Base-by-base conservation (phyloP, 805 yeast species). In the Pichia insulana region DNA sequence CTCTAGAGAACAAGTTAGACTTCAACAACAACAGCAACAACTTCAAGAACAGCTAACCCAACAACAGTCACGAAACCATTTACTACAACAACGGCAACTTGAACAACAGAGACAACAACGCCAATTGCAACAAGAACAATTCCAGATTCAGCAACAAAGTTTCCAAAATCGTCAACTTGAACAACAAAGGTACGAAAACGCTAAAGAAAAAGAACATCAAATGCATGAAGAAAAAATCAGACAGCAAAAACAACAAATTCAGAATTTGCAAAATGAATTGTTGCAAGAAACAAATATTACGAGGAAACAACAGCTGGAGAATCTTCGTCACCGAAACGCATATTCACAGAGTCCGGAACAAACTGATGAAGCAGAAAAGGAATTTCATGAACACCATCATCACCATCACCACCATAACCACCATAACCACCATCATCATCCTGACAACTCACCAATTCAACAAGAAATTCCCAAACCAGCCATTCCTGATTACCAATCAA, bases 401-500 rank as follows among this genome's bases (percentile, higher is more conserved):
- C 25, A 22, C 8, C 25, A 22, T 22, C 25, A n/a, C 13, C 9
- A 7, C 18, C 43, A 12, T 7, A 39, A 27, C 30, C 37, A 26
- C 32, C 42, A 32, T 31, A 30, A 20, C 17, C 30, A 19, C 16
- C 43, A 35, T 22, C 40, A 19, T 34, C 28, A 39, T 10, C 34
- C 20, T 28, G 32, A 40, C 3, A 39, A 37, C 15, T 30, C 25
- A 9, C 19, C 10, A n/a, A 17, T 15, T 10, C 32, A 34, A 28
- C 31, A 11, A 15, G 33, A 18, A 26, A 10, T 19, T 18, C 22
- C 25, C n/a, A 36, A 37, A 16, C 20, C 7, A 16, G 28, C 31
- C 20, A 20, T 36, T 11, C 44, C 55, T 3, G 58, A 55, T 28
- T 54, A 51, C 28, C 49, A 49, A 37, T 50, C 56, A 7, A 50